Percentiles rank a stretch among this genome's conserved stretches.
Evolutionary conservation across 2,329 filamentous ascomycete species (phyloP).

Genomic region (Macrophomina pseudophaseolina): DNA sequence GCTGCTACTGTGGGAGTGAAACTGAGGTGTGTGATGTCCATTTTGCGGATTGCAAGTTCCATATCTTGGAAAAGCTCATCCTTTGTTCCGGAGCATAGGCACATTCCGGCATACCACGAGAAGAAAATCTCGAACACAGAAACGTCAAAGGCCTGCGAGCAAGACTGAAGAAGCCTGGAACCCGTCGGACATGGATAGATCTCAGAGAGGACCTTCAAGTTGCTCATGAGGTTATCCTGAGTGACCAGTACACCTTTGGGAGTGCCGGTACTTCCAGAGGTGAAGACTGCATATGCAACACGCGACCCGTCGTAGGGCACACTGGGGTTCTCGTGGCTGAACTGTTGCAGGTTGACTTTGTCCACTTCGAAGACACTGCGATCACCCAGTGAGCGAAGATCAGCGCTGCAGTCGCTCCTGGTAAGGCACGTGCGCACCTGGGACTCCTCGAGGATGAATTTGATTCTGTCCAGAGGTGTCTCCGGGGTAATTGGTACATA

Average conservation of each 20-base stretch:
- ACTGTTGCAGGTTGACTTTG: constrained; percentile 36
- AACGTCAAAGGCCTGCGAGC: constrained; percentile 83
- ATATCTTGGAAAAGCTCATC: constrained; percentile 76
- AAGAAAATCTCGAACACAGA: constrained; percentile 93
- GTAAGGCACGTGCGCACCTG: constrained; percentile 55
- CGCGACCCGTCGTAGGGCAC: constrained; percentile 52
- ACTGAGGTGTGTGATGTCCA: constrained; percentile 78
- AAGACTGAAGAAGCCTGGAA: constrained; percentile 77
- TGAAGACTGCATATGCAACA: constrained; percentile 80
- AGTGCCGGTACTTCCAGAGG: constrained; percentile 78
- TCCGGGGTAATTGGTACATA: constrained; percentile 80
- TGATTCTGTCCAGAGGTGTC: constrained; percentile 67
- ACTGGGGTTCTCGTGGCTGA: constrained; percentile 46
- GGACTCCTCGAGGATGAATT: constrained; percentile 67
- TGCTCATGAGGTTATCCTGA: constrained; percentile 75
- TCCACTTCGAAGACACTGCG: constrained; percentile 37
- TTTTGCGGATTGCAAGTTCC: constrained; percentile 66
- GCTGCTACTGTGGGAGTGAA: constrained; percentile 85
- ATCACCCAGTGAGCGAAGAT: constrained; percentile 8
- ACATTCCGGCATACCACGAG: constrained; percentile 77
- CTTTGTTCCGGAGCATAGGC: constrained; percentile 75
- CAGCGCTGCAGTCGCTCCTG: constrained; percentile 1
- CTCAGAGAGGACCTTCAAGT: constrained; percentile 68
- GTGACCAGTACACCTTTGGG: constrained; percentile 83
- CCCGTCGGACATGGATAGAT: constrained; percentile 65